Percentiles rank a stretch among this genome's conserved stretches.
These are phyloP conservation scores for Avicennia marina DNA, from an alignment of 257 asterid genomes.

Conservation along the genomic window DNA sequence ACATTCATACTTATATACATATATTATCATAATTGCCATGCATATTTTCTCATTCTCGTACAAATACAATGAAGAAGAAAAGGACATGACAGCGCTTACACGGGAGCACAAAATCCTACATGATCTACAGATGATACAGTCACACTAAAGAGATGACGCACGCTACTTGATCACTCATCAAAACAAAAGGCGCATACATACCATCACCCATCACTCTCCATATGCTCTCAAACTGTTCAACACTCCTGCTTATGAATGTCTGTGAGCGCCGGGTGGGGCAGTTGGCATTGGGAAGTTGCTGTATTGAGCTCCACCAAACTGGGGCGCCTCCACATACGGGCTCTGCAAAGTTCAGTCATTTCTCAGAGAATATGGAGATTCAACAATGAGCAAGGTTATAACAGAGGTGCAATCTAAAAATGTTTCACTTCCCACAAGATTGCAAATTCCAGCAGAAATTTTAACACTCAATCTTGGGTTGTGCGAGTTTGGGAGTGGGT, in stretches of 20 bases:
- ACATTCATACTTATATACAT: no score
- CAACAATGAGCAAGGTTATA: no score
- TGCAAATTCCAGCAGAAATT: no score
- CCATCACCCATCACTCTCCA: background rate
- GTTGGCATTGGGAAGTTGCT: slow-evolving; percentile 80
- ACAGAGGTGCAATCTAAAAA: no score
- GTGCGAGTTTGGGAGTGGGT: no score
- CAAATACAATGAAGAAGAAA: no score
- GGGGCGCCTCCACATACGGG: slow-evolving; percentile 95
- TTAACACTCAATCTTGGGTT: no score
- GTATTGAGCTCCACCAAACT: slow-evolving; percentile 38
- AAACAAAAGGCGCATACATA: background rate
- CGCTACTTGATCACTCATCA: slow-evolving; percentile 6
- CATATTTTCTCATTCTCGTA: no score
- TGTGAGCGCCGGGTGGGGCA: slow-evolving; percentile 92
- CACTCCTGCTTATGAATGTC: slow-evolving; percentile 33
- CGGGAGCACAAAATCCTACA: background rate
- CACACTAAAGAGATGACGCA: slow-evolving; percentile 19
- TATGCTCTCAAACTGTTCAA: background rate
- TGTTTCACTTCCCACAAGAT: no score
- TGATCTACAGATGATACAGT: slow-evolving; percentile 3
- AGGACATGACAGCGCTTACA: no score
- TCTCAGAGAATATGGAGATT: no score
- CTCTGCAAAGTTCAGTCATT: slow-evolving; percentile 41
- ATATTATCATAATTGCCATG: no score